Evolutionary conservation across 1,139 yeast species (phyloP).

Genomic region (Pichia sorboxylosa): DNA sequence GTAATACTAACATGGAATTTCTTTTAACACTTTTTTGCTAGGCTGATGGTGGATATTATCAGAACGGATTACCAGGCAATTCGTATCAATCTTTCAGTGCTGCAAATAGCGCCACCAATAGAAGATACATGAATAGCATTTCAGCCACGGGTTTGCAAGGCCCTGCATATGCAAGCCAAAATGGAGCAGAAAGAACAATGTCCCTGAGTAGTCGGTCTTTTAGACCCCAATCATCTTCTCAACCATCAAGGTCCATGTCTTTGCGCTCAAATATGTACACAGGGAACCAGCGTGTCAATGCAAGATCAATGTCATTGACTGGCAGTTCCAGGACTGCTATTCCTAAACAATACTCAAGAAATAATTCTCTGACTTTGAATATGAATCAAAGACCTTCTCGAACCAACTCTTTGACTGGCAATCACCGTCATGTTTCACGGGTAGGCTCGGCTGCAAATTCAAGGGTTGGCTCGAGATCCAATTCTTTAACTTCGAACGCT

Average conservation of each 20-base stretch:
- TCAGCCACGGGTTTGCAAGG: constrained; percentile 7
- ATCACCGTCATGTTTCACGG: constrained; percentile 7
- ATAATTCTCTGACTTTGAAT: too few relatives aligned
- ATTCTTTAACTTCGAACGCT: constrained; percentile 19
- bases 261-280: constrained; percentile 4
- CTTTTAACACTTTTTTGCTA: neutral
- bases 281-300: neutral
- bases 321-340: constrained; percentile 1
- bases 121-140: constrained; percentile 6
- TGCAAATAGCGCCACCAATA: constrained; percentile 9
- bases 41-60: constrained; percentile 1
- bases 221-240: constrained; percentile 6
- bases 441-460: constrained; percentile 10
- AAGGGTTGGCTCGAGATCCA: constrained; percentile 15
- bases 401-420: constrained; percentile 2
- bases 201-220: constrained; percentile 15
- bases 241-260: constrained; percentile 21
- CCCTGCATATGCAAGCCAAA: constrained; percentile 6
- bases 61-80: constrained; percentile 5
- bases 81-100: constrained; percentile 3
- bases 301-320: constrained; percentile 12
- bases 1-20: constrained; percentile 3
- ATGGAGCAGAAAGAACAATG: constrained; percentile 15
- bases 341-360: constrained; percentile 11
- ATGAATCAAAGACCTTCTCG: too few relatives aligned